Evolutionary conservation across 2,329 filamentous ascomycete species (phyloP).

Genomic region (Colletotrichum sp.): DNA sequence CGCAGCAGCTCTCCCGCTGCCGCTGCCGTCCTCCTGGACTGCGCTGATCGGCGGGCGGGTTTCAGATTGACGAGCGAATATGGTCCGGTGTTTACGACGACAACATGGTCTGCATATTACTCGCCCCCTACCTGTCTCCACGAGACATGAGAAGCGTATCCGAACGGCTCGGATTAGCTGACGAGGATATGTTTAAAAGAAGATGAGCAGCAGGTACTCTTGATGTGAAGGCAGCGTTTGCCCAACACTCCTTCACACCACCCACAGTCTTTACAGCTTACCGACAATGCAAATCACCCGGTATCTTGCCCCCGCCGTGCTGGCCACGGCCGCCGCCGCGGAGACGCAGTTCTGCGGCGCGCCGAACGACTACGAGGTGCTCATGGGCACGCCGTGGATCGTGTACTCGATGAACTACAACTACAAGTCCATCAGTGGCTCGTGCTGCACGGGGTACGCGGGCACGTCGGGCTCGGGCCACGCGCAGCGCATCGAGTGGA

Average conservation of each 20-base stretch:
- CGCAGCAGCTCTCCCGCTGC: neutral
- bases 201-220: no score
- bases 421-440: slow-evolving; percentile 39
- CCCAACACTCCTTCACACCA: neutral
- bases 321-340: neutral
- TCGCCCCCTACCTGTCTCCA: neutral
- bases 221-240: no score
- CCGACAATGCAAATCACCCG: neutral
- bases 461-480: slow-evolving; percentile 36
- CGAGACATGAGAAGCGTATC: neutral
- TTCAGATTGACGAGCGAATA: slow-evolving; percentile 3
- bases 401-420: slow-evolving; percentile 52
- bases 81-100: neutral
- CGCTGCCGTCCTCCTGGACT: neutral
- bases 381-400: slow-evolving; percentile 46
- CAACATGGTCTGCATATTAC: neutral
- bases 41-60: neutral
- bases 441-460: slow-evolving; percentile 43
- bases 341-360: slow-evolving; percentile 25
- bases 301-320: neutral
- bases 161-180: neutral
- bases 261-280: neutral
- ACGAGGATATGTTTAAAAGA: neutral
- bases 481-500: slow-evolving; percentile 37
- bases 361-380: slow-evolving; percentile 31